Percentiles rank a stretch among this genome's conserved stretches.
These are phyloP conservation scores for Diacronema lutheri DNA, from an alignment of 78 protist genomes.

Conservation along the genomic window DNA sequence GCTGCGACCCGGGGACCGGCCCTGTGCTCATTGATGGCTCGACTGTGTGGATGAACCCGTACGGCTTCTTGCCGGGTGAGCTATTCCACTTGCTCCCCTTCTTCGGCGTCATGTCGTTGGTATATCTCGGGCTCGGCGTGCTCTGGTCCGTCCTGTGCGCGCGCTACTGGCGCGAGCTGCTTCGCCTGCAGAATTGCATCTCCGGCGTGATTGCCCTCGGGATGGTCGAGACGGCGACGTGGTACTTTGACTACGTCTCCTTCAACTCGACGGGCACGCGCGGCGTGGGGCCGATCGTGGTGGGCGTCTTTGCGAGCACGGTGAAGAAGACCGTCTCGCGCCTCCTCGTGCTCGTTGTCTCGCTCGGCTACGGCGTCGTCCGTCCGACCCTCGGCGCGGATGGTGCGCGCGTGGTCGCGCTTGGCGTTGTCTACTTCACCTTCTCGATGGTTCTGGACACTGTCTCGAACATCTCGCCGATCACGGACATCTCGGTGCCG, in stretches of 20 bases:
- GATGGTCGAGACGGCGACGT: not conserved
- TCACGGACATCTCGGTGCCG: not conserved
- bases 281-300: not conserved
- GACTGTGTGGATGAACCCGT: not conserved
- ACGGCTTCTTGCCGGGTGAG: constrained; percentile 7
- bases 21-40: not conserved
- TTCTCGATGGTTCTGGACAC: not conserved
- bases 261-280: not conserved
- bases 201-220: not conserved
- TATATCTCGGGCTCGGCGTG: not conserved
- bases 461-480: not conserved
- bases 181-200: not conserved
- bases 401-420: not conserved
- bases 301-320: not conserved
- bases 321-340: not conserved
- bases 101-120: not conserved
- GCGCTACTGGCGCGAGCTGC: not conserved
- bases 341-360: not conserved
- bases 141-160: not conserved
- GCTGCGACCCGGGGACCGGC: not conserved
- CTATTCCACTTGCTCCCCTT: not conserved
- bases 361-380: constrained; percentile 9
- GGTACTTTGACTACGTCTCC: not conserved
- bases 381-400: not conserved
- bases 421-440: not conserved